A percentile compares a stretch with the other conserved stretches of the same genome.
Evolutionary conservation across 495 filamentous ascomycete species (phyloP).

Genomic region (Aspergillus heteromorphus): DNA sequence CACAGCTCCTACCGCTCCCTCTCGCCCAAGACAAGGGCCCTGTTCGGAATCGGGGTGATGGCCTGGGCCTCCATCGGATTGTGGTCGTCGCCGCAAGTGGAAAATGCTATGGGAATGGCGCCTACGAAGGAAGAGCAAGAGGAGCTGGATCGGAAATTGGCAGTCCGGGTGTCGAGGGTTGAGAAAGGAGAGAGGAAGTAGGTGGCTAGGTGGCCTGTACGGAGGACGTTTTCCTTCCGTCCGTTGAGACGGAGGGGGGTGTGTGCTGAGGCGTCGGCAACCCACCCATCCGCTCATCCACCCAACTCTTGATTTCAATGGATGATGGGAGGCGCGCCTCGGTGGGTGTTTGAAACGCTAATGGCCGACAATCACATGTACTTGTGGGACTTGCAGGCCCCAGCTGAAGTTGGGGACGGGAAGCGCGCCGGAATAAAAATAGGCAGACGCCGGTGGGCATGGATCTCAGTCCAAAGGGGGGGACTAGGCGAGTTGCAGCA

Average conservation of each 20-base stretch:
- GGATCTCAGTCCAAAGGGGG: background rate
- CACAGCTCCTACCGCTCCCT: slow-evolving; percentile 56
- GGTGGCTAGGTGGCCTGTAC: background rate
- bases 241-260: background rate
- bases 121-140: slow-evolving; percentile 58
- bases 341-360: background rate
- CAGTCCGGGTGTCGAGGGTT: slow-evolving; percentile 41
- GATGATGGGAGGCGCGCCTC: background rate
- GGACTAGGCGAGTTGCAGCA: background rate
- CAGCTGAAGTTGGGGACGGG: background rate
- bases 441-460: background rate
- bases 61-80: slow-evolving; percentile 59
- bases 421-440: background rate
- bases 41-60: slow-evolving; percentile 61
- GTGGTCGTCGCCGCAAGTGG: slow-evolving; percentile 52
- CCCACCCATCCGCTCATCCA: background rate
- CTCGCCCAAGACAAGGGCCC: slow-evolving; percentile 53
- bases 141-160: slow-evolving; percentile 45
- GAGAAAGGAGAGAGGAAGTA: slow-evolving; percentile 23
- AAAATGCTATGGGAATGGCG: slow-evolving; percentile 56
- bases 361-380: background rate
- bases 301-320: background rate
- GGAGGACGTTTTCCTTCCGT: slow-evolving; percentile 5
- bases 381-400: background rate
- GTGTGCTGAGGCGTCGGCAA: background rate